These are phyloP conservation scores for Entoloma clypeatum DNA, from an alignment of 1,284 basidiomycete genomes.

Conservation along the genomic window DNA sequence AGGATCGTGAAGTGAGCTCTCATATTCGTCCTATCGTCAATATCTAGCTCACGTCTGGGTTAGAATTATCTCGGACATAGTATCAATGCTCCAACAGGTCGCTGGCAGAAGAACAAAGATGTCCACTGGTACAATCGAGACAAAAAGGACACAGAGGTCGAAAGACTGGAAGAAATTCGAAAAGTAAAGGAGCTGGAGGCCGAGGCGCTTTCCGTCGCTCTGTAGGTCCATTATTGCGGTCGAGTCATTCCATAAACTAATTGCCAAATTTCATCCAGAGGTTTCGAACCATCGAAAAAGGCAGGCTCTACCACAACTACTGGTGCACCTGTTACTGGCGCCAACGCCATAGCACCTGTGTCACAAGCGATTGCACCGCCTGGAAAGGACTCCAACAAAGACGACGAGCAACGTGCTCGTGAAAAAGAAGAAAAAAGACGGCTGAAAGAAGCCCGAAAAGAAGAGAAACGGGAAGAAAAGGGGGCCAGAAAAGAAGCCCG, in stretches of 20 bases:
- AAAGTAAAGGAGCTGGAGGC: conserved; percentile 84
- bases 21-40: background rate
- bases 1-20: conserved; percentile 78
- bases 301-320: conserved; percentile 20
- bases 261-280: conserved; percentile 36
- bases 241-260: background rate
- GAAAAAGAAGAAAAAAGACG: too few species aligned
- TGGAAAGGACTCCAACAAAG: too few species aligned
- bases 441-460: too few species aligned
- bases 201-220: conserved; percentile 76
- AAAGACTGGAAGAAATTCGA: conserved; percentile 67
- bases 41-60: background rate
- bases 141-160: conserved; percentile 35
- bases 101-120: conserved; percentile 96
- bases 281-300: conserved; percentile 57
- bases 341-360: conserved; percentile 24
- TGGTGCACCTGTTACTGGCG: conserved; percentile 5
- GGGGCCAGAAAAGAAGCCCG: too few species aligned
- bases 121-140: conserved; percentile 91
- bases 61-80: conserved; percentile 90
- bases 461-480: too few species aligned
- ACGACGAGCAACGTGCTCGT: too few species aligned
- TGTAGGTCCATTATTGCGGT: conserved; percentile 44
- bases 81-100: conserved; percentile 86
- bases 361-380: too few species aligned